These are phyloP conservation scores for Lactarius psammicola DNA, from an alignment of 768 basidiomycete species.

Conservation along the genomic window DNA sequence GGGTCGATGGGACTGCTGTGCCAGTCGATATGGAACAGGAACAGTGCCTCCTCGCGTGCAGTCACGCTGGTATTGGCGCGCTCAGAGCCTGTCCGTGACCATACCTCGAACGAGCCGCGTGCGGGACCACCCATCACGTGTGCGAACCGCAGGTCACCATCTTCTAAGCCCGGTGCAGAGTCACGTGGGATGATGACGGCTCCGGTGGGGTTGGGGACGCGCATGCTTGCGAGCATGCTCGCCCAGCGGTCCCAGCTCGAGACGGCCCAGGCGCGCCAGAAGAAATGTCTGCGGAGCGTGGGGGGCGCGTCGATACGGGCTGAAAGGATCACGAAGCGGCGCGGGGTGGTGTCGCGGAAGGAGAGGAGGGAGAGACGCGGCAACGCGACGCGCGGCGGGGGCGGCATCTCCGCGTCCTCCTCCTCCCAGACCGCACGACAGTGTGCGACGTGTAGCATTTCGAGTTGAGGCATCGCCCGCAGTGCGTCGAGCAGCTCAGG, in stretches of 20 bases:
- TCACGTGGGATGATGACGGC: slow-evolving; percentile 13
- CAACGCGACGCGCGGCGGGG: slow-evolving; percentile 2
- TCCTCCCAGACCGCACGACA: slow-evolving; percentile 23
- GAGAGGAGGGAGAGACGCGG: slow-evolving; percentile 14
- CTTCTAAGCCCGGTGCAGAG: background rate
- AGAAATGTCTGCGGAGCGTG: slow-evolving; percentile 19
- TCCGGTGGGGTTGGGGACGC: background rate
- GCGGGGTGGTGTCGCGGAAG: slow-evolving; percentile 21
- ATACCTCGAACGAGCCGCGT: slow-evolving; percentile 12
- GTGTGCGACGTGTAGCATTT: slow-evolving; percentile 19
- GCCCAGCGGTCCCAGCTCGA: slow-evolving; percentile 20
- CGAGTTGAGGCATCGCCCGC: slow-evolving; percentile 15
- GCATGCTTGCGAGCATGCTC: slow-evolving; percentile 4
- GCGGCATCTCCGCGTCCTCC: background rate
- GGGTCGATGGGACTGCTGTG: slow-evolving; percentile 19
- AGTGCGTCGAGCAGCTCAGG: slow-evolving; percentile 9
- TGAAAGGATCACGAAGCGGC: slow-evolving; percentile 18
- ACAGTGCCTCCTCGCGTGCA: slow-evolving; percentile 4
- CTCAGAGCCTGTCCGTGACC: slow-evolving; percentile 11
- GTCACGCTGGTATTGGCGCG: background rate
- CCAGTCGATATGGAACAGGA: slow-evolving; percentile 20
- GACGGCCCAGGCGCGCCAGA: slow-evolving; percentile 23
- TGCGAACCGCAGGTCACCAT: slow-evolving; percentile 6
- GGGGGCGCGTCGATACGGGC: slow-evolving; percentile 13
- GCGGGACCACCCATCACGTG: slow-evolving; percentile 11